Base-by-base conservation (phyloP, 2,329 filamentous ascomycete species). In the Monilinia aucupariae region DNA sequence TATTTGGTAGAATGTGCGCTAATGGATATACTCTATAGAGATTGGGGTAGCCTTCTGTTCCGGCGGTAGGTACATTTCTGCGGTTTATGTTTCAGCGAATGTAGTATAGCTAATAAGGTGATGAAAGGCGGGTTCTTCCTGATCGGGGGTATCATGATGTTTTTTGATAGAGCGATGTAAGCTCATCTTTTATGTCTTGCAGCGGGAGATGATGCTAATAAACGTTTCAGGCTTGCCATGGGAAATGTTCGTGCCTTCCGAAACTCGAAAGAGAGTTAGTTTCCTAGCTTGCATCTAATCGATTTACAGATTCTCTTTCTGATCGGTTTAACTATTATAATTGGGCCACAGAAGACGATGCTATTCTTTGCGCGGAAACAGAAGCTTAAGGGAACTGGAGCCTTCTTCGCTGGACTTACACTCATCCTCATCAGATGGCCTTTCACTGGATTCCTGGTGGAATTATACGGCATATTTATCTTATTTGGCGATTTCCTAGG, bases 21-120 rank as follows among this genome's bases (percentile, higher is more conserved):
- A 70, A 74, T 61, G n/a, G 7, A 13, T 62, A 22, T 61, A 9
- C 7, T 43, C 63, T 68, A 54, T 73, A 97, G 94, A 99, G 78
- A 89, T 97, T 73, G 94, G 94, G 71, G 92, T 97, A 67, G 91
- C 92, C 75, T 99, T 99, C 81, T 97, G 94, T 83, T 94, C 91
- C 74, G 93, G 92, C 74, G 93, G 92, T 96, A 88, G 71, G 90
- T 88, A 76, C 47, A 39, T 39, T 34, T 61, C 50, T 45, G 48
- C 71, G 66, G 65, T 37, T 63, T 58, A 34, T 61, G 63, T 48
- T 61, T 32, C 59, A 55, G 65, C 60, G 61, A 58, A 69, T 27
- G 59, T 49, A 47, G 47, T 39, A 50, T 61, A 54, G 51, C 65
- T 68, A 51, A 69, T 62, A 25, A 43, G 25, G 55, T 61, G 65